Evolutionary conservation across 805 yeast genomes (phyloP).

Genomic region (Metschnikowia vanudenii): DNA sequence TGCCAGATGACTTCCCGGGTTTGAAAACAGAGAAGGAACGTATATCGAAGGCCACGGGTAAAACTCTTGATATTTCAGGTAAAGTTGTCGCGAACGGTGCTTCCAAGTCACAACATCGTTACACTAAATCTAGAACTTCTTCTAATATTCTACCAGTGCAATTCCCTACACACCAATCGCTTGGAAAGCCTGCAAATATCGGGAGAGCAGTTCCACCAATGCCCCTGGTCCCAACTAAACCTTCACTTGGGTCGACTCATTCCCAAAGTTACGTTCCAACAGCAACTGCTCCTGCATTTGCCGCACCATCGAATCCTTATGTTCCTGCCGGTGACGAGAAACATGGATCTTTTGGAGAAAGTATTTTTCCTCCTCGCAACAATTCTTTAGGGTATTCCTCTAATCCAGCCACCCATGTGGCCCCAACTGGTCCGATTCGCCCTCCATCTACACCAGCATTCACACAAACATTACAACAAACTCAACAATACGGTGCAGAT

Average conservation of each 20-base stretch:
- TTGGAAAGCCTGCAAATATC: neutral
- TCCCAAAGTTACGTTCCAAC: conserved; percentile 13
- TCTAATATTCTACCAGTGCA: neutral
- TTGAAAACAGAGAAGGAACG: conserved; percentile 76
- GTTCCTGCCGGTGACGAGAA: conserved; percentile 14
- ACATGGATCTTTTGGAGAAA: conserved; percentile 9
- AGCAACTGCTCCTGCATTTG: conserved; percentile 18
- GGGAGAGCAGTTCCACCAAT: conserved; percentile 2
- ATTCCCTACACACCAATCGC: neutral
- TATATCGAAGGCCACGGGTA: conserved; percentile 62
- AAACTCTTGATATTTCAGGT: neutral
- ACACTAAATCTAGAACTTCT: conserved; percentile 1
- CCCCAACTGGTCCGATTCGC: conserved; percentile 15
- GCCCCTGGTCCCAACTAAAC: neutral
- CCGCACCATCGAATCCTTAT: conserved; percentile 20
- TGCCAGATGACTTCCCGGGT: conserved; percentile 74
- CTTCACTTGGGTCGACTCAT: neutral
- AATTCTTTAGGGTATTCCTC: conserved; percentile 4
- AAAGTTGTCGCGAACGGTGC: conserved; percentile 4
- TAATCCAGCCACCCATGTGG: conserved; percentile 1
- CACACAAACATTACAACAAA: conserved; percentile 6
- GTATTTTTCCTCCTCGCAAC: conserved; percentile 2
- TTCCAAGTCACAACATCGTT: conserved; percentile 5
- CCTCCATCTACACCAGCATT: conserved; percentile 17
- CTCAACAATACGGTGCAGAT: neutral